phyloP scores from a whole-genome alignment of 345 rosid species.

The Aethionema arabicum region DNA sequence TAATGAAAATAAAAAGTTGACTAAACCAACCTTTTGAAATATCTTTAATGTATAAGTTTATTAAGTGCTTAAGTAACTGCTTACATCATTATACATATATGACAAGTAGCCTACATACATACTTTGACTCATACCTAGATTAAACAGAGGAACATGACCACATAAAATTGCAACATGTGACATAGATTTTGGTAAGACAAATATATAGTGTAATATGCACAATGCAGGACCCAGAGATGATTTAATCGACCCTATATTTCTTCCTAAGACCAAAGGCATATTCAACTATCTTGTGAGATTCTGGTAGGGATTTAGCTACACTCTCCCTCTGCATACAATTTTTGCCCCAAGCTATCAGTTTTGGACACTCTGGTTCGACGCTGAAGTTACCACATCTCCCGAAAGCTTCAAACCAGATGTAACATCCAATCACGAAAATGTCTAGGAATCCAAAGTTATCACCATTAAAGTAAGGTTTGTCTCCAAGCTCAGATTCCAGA shows the following conservation, averaged over 20 bases:
- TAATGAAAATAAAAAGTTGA: neutral
- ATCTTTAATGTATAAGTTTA: neutral
- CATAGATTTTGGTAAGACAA: too few relatives aligned
- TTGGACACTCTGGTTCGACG: constrained; percentile 22
- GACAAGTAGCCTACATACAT: too few relatives aligned
- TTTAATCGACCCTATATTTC: neutral
- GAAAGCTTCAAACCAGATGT: neutral
- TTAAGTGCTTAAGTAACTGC: constrained; percentile 1
- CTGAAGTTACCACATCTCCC: constrained; percentile 7
- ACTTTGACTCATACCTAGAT: too few relatives aligned
- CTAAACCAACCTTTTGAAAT: neutral
- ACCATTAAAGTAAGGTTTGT: neutral
- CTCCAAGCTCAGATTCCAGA: constrained; percentile 9
- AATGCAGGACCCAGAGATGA: neutral
- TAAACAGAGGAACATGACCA: too few relatives aligned
- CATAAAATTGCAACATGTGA: too few relatives aligned
- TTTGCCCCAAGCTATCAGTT: constrained; percentile 3
- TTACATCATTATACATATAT: neutral
- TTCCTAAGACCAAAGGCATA: neutral
- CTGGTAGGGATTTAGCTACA: constrained; percentile 19
- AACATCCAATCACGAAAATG: constrained; percentile 5
- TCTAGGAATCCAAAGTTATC: constrained; percentile 1
- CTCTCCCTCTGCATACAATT: constrained; percentile 11
- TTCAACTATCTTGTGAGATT: neutral
- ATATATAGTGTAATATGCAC: too few relatives aligned